Conservation (phyloP, 179 eudicot genomes). For the Pouteria campechiana region DNA sequence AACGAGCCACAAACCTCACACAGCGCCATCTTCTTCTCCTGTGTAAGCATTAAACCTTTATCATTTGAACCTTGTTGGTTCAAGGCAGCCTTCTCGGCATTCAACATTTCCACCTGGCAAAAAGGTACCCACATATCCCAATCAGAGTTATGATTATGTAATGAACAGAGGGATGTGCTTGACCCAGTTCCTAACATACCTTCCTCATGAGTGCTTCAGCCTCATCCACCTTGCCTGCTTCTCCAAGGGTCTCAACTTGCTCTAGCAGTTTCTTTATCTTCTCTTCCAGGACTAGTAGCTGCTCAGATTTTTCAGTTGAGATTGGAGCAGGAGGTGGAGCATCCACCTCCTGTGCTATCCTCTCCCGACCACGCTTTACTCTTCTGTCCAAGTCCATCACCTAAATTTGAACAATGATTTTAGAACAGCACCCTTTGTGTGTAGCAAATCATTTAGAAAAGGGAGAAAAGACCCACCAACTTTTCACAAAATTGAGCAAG, state of each 20-base stretch:
- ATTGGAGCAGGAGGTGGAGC: conserved; percentile 75
- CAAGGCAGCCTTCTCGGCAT: conserved; percentile 65
- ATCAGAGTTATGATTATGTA: background rate
- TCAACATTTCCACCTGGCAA: conserved; percentile 79
- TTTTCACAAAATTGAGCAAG: conserved; percentile 91
- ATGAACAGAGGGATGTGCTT: too few species aligned
- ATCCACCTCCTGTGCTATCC: conserved; percentile 88
- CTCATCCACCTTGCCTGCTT: conserved; percentile 97
- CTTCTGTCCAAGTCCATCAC: conserved; percentile 82
- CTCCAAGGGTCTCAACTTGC: conserved; percentile 93
- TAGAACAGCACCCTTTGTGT: background rate
- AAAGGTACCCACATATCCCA: background rate
- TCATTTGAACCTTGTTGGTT: conserved; percentile 59
- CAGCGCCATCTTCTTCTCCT: conserved; percentile 97
- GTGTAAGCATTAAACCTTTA: conserved; percentile 55
- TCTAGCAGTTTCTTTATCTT: conserved; percentile 86
- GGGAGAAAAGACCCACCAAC: conserved; percentile 41
- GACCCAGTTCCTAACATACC: too few species aligned
- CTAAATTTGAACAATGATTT: conserved; percentile 17
- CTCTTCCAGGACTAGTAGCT: conserved; percentile 75
- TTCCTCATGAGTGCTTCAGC: conserved; percentile 99
- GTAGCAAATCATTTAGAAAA: background rate
- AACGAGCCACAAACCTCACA: conserved; percentile 97
- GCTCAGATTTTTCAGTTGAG: conserved; percentile 89
- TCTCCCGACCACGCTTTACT: conserved; percentile 90